A percentile compares a stretch with the other conserved stretches of the same genome.
These are phyloP conservation scores for Solanum corneliomulleri DNA, from an alignment of 257 asterid genomes.

Conservation along the genomic window DNA sequence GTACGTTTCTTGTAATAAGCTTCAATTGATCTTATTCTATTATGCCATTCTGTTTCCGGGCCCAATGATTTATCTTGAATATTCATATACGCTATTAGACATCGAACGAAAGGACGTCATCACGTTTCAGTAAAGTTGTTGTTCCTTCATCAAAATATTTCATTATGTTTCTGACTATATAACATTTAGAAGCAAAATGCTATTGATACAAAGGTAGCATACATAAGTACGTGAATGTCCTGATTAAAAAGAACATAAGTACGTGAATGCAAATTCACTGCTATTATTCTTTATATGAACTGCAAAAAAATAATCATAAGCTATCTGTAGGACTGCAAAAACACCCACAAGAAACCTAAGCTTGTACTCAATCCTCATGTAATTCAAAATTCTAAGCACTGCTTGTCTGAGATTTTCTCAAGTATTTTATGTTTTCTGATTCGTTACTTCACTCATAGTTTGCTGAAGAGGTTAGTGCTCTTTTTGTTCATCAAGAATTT, in stretches of 20 bases:
- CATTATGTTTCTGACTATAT: background rate
- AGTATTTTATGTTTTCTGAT: background rate
- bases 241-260: background rate
- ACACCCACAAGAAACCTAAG: background rate
- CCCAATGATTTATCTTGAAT: background rate
- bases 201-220: background rate
- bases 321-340: background rate
- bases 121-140: background rate
- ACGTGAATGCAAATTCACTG: background rate
- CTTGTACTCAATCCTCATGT: background rate
- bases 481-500: background rate
- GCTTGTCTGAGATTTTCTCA: background rate
- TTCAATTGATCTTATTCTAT: background rate
- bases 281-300: background rate
- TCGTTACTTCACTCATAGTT: background rate
- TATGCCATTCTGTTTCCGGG: background rate
- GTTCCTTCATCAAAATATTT: background rate
- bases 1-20: slow-evolving; percentile 22
- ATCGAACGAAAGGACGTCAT: background rate
- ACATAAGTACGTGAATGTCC: background rate
- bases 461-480: background rate
- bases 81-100: background rate
- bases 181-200: background rate
- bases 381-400: background rate
- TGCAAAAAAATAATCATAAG: background rate